These are phyloP conservation scores for Diutina sp. DNA, from an alignment of 1,139 yeast genomes.

Conservation along the genomic window DNA sequence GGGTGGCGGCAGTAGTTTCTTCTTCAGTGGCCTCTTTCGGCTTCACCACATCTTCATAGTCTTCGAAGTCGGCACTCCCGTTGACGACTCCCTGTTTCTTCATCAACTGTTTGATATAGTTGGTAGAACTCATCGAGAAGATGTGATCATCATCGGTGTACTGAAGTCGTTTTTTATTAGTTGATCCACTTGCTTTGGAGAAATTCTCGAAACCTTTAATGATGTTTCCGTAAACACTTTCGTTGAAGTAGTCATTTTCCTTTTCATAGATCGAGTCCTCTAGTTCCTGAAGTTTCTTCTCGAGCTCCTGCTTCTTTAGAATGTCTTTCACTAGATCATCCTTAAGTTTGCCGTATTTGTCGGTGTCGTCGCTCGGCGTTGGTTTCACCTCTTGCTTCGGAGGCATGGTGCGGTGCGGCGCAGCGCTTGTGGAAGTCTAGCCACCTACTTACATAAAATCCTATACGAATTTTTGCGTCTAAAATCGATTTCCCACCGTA, in stretches of 20 bases:
- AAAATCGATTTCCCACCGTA: neutral
- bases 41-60: neutral
- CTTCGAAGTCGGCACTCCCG: neutral
- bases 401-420: neutral
- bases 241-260: conserved; percentile 71
- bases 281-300: conserved; percentile 43
- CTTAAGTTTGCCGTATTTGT: conserved; percentile 55
- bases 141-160: conserved; percentile 76
- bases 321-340: conserved; percentile 57
- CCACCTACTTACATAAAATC: neutral
- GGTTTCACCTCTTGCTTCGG: neutral
- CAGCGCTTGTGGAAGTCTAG: neutral
- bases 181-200: conserved; percentile 30
- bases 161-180: conserved; percentile 39
- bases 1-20: neutral
- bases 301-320: conserved; percentile 49
- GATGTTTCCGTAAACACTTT: conserved; percentile 60
- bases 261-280: conserved; percentile 78
- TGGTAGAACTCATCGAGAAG: conserved; percentile 70
- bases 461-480: neutral
- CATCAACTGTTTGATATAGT: conserved; percentile 50
- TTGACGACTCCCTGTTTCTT: conserved; percentile 16
- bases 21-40: neutral
- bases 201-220: conserved; percentile 85
- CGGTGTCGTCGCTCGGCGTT: neutral